These are phyloP conservation scores for Starmerella sirachaensis DNA, from an alignment of 805 yeast genomes.

Conservation along the genomic window DNA sequence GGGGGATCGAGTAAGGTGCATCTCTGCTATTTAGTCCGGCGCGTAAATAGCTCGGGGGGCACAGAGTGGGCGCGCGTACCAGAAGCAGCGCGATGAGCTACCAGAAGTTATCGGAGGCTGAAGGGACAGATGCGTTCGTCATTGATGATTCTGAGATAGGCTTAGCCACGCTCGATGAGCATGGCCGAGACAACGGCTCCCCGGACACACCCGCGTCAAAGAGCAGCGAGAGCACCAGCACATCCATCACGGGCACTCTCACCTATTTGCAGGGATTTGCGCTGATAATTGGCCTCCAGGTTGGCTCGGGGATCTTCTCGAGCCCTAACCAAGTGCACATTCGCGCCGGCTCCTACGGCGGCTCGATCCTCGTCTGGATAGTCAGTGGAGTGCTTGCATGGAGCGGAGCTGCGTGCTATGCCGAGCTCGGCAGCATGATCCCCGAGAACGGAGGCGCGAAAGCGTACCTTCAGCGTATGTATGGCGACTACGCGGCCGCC, in stretches of 20 bases:
- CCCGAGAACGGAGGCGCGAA: constrained; percentile 34
- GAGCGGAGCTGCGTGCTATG: constrained; percentile 35
- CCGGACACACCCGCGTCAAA: too few relatives aligned
- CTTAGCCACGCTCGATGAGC: too few relatives aligned
- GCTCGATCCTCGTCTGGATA: constrained; percentile 31
- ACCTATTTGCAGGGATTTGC: constrained; percentile 29
- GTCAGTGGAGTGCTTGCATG: constrained; percentile 33
- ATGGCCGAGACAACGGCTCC: too few relatives aligned
- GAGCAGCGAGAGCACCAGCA: too few relatives aligned
- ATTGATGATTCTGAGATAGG: too few relatives aligned
- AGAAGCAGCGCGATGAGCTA: too few relatives aligned
- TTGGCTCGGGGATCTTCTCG: constrained; percentile 36
- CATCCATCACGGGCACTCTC: constrained; percentile 11
- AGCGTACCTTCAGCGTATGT: constrained; percentile 30
- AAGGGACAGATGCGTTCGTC: too few relatives aligned
- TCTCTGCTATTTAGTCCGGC: too few relatives aligned
- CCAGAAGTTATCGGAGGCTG: too few relatives aligned
- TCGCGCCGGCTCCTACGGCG: constrained; percentile 31
- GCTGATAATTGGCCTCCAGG: constrained; percentile 33
- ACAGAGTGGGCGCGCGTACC: too few relatives aligned
- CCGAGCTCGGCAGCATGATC: constrained; percentile 33
- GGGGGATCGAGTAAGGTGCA: too few relatives aligned
- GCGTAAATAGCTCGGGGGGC: too few relatives aligned
- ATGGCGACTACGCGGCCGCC: constrained; percentile 30
- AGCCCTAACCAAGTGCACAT: constrained; percentile 32